Conservation (phyloP, 345 rosid species). For the Brassica napus region DNA sequence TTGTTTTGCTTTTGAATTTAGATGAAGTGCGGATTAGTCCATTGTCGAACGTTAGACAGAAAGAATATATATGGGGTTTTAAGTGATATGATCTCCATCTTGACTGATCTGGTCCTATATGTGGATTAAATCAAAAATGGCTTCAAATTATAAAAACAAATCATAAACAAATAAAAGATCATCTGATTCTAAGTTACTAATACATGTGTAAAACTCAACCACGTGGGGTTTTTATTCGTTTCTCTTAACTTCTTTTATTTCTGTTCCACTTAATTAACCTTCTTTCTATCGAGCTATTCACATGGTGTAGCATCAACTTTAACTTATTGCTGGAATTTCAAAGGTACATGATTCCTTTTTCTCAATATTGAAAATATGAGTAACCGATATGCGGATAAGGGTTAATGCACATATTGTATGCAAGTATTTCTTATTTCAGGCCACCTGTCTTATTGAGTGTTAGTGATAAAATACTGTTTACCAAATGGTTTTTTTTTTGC, state of each 20-base stretch:
- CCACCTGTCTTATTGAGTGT: neutral
- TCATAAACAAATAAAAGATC: neutral
- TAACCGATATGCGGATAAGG: conserved; percentile 13
- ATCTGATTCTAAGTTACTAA: neutral
- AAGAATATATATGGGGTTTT: neutral
- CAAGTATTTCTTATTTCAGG: neutral
- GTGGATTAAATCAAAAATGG: neutral
- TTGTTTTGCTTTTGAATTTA: neutral
- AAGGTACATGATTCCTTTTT: conserved; percentile 9
- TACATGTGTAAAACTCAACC: neutral
- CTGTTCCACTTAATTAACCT: conserved; percentile 26
- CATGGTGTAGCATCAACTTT: conserved; percentile 26
- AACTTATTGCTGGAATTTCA: conserved; percentile 21
- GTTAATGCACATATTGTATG: neutral
- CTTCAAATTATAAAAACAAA: neutral
- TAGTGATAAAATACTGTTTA: neutral
- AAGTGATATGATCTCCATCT: neutral
- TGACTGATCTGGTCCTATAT: neutral
- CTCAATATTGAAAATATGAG: conserved; percentile 15
- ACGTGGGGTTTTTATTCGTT: neutral
- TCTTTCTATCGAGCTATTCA: conserved; percentile 27
- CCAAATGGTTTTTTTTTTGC: no score
- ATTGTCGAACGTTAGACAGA: neutral
- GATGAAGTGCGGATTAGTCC: neutral
- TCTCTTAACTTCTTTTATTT: neutral